These are phyloP conservation scores for Phytophthora ramorum DNA, from an alignment of 352 stramenopile species.

Conservation along the genomic window DNA sequence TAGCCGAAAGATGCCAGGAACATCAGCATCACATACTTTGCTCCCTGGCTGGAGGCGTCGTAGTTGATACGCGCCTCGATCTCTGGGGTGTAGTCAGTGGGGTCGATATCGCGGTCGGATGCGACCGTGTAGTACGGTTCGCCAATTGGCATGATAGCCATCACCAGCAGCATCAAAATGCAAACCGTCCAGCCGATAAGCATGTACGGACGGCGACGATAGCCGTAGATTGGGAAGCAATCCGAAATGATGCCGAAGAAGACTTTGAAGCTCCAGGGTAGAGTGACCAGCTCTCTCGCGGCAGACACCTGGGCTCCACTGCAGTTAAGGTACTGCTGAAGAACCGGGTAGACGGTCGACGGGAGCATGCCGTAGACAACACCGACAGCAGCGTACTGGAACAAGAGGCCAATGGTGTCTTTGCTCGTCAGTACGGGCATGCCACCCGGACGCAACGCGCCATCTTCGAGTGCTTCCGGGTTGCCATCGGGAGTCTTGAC, in stretches of 20 bases:
- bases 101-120: slow-evolving; percentile 20
- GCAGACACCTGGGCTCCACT: slow-evolving; percentile 21
- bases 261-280: slow-evolving; percentile 29
- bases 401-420: slow-evolving; percentile 19
- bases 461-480: slow-evolving; percentile 10
- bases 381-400: slow-evolving; percentile 11
- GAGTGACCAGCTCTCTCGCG: slow-evolving; percentile 14
- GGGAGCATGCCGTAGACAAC: slow-evolving; percentile 16
- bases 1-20: slow-evolving; percentile 18
- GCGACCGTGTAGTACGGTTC: slow-evolving; percentile 21
- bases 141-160: slow-evolving; percentile 22
- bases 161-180: slow-evolving; percentile 26
- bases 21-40: slow-evolving; percentile 29
- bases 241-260: slow-evolving; percentile 30
- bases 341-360: slow-evolving; percentile 15
- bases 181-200: slow-evolving; percentile 26
- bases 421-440: slow-evolving; percentile 19
- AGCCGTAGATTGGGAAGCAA: slow-evolving; percentile 20
- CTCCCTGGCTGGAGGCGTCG: slow-evolving; percentile 13
- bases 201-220: slow-evolving; percentile 26
- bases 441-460: slow-evolving; percentile 17
- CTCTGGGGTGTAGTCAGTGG: slow-evolving; percentile 19
- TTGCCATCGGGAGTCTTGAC: slow-evolving; percentile 12
- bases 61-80: slow-evolving; percentile 25
- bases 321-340: slow-evolving; percentile 28